phyloP scores from a whole-genome alignment of 2,329 filamentous ascomycete genomes.

The Stagonosporopsis cucurbitacearum region DNA sequence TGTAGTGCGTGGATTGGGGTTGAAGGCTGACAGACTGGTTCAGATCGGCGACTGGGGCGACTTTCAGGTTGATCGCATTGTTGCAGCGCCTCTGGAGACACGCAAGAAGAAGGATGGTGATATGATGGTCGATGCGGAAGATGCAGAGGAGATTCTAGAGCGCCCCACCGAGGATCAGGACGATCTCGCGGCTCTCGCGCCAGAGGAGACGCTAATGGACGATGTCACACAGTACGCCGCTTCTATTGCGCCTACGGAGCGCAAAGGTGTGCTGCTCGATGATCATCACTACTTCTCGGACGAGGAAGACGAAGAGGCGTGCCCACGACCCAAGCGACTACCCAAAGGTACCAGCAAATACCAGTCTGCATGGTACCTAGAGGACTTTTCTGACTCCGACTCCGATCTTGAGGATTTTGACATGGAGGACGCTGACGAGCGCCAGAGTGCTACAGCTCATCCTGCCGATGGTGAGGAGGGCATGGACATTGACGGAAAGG shows the following conservation, averaged over 20 bases:
- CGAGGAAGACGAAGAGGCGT: conserved; percentile 69
- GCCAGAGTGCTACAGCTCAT: conserved; percentile 60
- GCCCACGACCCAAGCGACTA: conserved; percentile 72
- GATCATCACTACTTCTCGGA: conserved; percentile 99
- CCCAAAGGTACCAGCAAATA: conserved; percentile 93
- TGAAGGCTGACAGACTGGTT: conserved; percentile 89
- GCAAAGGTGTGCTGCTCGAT: conserved; percentile 89
- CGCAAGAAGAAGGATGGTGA: conserved; percentile 66
- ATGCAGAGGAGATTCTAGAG: conserved; percentile 65
- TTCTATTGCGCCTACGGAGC: conserved; percentile 56
- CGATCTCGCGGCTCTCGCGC: conserved; percentile 81
- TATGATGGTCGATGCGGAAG: conserved; percentile 71
- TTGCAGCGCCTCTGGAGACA: conserved; percentile 71
- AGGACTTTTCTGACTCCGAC: conserved; percentile 80
- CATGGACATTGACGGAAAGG: conserved; percentile 56
- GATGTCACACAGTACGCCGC: conserved; percentile 62
- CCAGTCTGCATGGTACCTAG: conserved; percentile 92
- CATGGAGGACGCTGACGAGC: conserved; percentile 67
- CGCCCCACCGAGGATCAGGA: conserved; percentile 80
- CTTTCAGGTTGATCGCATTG: conserved; percentile 90
- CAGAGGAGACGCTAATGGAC: conserved; percentile 82
- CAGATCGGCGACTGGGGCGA: conserved; percentile 94
- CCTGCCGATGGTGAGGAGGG: conserved; percentile 87
- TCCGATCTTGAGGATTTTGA: conserved; percentile 72
- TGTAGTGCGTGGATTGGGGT: conserved; percentile 79